A percentile compares a stretch with the other conserved stretches of the same genome.
Evolutionary conservation across 2,329 filamentous ascomycete genomes (phyloP).

Genomic region (Claviceps sp.): DNA sequence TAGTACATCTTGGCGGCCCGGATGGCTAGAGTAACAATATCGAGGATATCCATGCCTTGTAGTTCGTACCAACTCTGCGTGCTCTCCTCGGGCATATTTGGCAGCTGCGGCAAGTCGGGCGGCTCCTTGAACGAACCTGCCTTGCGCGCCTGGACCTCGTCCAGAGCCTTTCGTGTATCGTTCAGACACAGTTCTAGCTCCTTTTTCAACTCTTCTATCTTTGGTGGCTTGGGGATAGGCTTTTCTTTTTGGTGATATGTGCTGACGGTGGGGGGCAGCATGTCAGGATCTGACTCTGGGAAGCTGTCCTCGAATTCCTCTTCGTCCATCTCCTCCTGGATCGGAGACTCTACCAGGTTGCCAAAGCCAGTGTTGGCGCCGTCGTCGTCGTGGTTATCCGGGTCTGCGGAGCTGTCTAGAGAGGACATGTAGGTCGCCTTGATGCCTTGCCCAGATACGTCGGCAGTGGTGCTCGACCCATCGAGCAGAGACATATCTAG

Average conservation of each 20-base stretch:
- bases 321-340: conserved; percentile 27
- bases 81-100: conserved; percentile 31
- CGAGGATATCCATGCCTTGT: conserved; percentile 82
- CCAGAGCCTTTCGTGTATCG: conserved; percentile 54
- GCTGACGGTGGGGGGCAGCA: conserved; percentile 94
- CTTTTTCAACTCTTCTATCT: conserved; percentile 61
- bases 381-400: conserved; percentile 26
- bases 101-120: conserved; percentile 16
- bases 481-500: conserved; percentile 44
- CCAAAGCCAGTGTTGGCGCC: conserved; percentile 16
- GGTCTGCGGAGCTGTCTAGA: conserved; percentile 45
- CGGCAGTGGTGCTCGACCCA: conserved; percentile 19
- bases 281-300: conserved; percentile 54
- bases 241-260: conserved; percentile 84
- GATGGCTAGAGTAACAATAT: conserved; percentile 90
- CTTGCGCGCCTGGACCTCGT: conserved; percentile 37
- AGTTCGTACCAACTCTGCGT: conserved; percentile 67
- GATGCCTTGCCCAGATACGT: conserved; percentile 31
- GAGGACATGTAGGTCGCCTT: conserved; percentile 50
- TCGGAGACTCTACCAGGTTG: conserved; percentile 31
- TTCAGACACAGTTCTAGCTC: conserved; percentile 54
- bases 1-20: conserved; percentile 94
- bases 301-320: conserved; percentile 44
- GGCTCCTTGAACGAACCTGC: conserved; percentile 15
- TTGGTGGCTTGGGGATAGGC: conserved; percentile 69